Conservation (phyloP, 768 basidiomycete genomes). For the Trametes meyenii region DNA sequence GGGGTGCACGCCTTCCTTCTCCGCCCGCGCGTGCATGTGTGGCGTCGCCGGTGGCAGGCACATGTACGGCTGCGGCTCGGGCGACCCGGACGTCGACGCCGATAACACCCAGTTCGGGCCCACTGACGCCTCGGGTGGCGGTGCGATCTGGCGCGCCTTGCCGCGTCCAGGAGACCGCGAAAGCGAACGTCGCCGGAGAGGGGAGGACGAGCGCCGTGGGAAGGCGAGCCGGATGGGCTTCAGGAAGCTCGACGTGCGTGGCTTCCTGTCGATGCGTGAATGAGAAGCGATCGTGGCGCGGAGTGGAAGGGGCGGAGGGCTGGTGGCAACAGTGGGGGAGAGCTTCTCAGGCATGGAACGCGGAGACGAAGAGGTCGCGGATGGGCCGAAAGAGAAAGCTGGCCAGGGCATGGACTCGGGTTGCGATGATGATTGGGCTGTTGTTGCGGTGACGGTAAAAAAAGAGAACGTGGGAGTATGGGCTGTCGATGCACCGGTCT, state of each 20-base stretch:
- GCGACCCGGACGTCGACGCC: constrained; percentile 22
- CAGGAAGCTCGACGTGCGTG: constrained; percentile 36
- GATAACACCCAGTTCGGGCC: constrained; percentile 29
- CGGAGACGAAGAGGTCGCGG: constrained; percentile 19
- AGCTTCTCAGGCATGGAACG: constrained; percentile 21
- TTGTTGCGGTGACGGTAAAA: constrained; percentile 21
- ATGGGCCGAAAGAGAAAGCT: constrained; percentile 17
- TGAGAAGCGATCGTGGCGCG: constrained; percentile 17
- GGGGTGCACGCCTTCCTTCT: constrained; percentile 21
- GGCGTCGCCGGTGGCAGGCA: constrained; percentile 23
- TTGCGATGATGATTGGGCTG: constrained; percentile 24
- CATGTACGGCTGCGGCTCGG: constrained; percentile 28
- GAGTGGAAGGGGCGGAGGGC: constrained; percentile 24
- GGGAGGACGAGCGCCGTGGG: constrained; percentile 33
- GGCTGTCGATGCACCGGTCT: constrained; percentile 12
- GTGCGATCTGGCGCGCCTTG: constrained; percentile 21
- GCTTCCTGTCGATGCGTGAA: constrained; percentile 19
- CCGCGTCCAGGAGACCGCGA: constrained; percentile 24
- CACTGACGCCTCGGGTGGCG: constrained; percentile 17
- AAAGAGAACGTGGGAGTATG: constrained; percentile 22
- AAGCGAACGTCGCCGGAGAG: constrained; percentile 19
- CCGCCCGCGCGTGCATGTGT: constrained; percentile 4
- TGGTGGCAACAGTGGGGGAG: constrained; percentile 11
- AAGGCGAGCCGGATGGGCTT: constrained; percentile 38
- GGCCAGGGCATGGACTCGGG: constrained; percentile 24